Base-by-base conservation (phyloP, 192 early-diverging fungal genomes). In the Mortierella antarctica region DNA sequence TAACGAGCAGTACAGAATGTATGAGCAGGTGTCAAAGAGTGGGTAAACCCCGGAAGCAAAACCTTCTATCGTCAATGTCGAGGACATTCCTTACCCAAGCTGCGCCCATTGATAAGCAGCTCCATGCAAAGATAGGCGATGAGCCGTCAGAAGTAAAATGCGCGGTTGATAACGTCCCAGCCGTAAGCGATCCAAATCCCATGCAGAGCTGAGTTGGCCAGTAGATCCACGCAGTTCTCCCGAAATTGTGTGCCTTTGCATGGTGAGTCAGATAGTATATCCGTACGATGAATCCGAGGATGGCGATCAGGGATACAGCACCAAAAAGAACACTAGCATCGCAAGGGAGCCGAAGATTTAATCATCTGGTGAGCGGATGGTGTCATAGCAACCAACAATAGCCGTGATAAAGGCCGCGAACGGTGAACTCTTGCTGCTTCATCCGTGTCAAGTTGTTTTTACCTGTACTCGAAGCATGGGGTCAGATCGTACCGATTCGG, bases 391-490 rank as follows among this genome's bases (percentile, higher is more conserved):
- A n/a, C 15, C 7, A 51, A 31, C 15, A 46, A 21, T 51, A 39
- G 1, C 14, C 40, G 44, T 1, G 18, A 7, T 51, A 0, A n/a
- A 31, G 23, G 12, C 20, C 1, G 7, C 2, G 4, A 9, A 23
- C 23, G 17, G 18, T 45, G 0, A 62, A 20, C 2, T 3, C 5
- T 39, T 21, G 9, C 9, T 9, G 14, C 17, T 14, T 17, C 49
- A 50, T 50, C 49, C 54, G 21, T 0, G 11, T 14, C 9, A n/a
- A 2, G n/a, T 5, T 12, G 12, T 3, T 57, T 0, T 56, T 60
- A 78, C 75, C 75, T 71, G 52, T 62, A 78, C 57, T 78, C 75
- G 50, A 78, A 78, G 68, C 75, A 78, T 23, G 69, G 63, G 0
- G 75, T 78, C 39, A 78, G 40, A 54, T 78, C 75, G 39, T 70